Percentiles rank a stretch among this genome's conserved stretches.
These are phyloP conservation scores for Nannochloropsis oceanica DNA, from an alignment of 108 stramenopile species.

Conservation along the genomic window DNA sequence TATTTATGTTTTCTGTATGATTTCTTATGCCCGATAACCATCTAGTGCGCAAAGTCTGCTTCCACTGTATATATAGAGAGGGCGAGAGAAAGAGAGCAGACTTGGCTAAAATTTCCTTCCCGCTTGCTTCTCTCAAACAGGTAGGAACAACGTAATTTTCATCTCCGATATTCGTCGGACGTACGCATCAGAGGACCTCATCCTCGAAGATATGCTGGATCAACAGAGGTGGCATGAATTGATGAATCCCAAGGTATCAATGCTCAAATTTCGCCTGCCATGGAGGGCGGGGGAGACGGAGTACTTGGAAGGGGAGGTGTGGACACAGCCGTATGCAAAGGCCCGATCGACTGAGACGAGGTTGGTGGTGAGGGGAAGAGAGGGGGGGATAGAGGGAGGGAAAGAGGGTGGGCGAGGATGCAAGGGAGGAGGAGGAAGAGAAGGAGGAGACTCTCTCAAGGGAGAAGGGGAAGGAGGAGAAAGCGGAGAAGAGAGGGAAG, in stretches of 20 bases:
- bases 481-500: not conserved
- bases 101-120: not conserved
- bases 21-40: too few species aligned
- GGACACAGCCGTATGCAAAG: not conserved
- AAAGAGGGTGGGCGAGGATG: not conserved
- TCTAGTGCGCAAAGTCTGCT: too few species aligned
- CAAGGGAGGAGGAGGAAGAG: not conserved
- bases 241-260: not conserved
- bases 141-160: not conserved
- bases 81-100: not conserved
- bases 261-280: slow-evolving; percentile 15
- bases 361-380: not conserved
- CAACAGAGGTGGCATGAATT: not conserved
- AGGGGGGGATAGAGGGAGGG: not conserved
- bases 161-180: slow-evolving; percentile 4
- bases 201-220: not conserved
- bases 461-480: not conserved
- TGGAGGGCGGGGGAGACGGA: slow-evolving; percentile 3
- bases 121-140: not conserved
- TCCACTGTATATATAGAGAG: not conserved
- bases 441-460: not conserved
- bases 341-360: not conserved
- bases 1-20: too few species aligned
- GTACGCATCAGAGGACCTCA: not conserved
- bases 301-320: slow-evolving; percentile 3